Conservation (phyloP, 1,284 basidiomycete species). For the Peniophora sp. region DNA sequence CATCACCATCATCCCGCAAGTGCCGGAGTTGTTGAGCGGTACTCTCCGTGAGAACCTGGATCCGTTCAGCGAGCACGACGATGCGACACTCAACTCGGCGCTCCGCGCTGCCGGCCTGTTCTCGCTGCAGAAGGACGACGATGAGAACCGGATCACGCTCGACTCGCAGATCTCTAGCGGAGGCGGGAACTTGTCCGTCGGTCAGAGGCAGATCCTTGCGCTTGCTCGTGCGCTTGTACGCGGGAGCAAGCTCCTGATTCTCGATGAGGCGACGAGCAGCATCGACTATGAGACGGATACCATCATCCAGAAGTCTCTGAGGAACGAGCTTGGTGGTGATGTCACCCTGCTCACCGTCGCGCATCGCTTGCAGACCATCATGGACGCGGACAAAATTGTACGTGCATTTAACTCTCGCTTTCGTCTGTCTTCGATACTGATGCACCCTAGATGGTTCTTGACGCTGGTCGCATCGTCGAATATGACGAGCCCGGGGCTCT, state of each 20-base stretch:
- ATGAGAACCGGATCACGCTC: conserved; percentile 28
- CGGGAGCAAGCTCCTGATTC: conserved; percentile 48
- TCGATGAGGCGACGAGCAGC: conserved; percentile 38
- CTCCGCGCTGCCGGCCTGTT: conserved; percentile 47
- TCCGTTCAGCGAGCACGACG: conserved; percentile 69
- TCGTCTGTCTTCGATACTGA: not conserved
- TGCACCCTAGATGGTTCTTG: conserved; percentile 27
- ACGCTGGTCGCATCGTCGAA: conserved; percentile 38
- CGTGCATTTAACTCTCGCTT: conserved; percentile 8
- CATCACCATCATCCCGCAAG: conserved; percentile 1
- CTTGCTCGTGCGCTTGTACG: conserved; percentile 51
- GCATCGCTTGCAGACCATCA: conserved; percentile 64
- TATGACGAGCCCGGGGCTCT: conserved; percentile 56
- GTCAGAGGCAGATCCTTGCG: conserved; percentile 61
- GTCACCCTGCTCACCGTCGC: conserved; percentile 61
- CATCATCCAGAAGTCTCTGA: conserved; percentile 50
- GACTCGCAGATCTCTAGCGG: conserved; percentile 46
- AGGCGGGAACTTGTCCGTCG: conserved; percentile 62
- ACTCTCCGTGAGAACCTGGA: conserved; percentile 53
- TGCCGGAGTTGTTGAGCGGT: conserved; percentile 56
- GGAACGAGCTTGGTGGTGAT: conserved; percentile 42
- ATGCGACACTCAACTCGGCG: conserved; percentile 49
- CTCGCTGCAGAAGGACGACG: conserved; percentile 41
- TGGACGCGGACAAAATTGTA: conserved; percentile 43
- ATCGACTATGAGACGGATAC: conserved; percentile 52